Conservation (phyloP, 2,329 filamentous ascomycete species). For the Helotiales sp. region DNA sequence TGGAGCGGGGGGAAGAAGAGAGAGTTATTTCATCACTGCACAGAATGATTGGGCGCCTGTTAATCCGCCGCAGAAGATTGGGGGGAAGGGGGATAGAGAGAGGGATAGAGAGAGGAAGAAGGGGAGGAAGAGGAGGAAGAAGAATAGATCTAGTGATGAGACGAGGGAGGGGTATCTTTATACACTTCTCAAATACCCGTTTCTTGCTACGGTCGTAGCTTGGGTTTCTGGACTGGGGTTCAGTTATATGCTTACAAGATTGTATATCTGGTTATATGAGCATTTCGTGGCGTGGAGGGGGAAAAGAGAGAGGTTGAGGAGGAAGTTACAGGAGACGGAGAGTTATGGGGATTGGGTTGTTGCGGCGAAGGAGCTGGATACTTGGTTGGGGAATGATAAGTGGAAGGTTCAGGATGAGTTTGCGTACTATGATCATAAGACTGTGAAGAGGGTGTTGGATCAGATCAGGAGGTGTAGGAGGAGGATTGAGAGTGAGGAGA, state of each 20-base stretch:
- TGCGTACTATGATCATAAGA: conserved; percentile 86
- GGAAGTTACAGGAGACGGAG: conserved; percentile 67
- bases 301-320: conserved; percentile 67
- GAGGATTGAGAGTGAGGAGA: conserved; percentile 55
- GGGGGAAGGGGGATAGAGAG: conserved; percentile 41
- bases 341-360: conserved; percentile 83
- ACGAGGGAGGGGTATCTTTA: conserved; percentile 94
- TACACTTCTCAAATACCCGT: conserved; percentile 85
- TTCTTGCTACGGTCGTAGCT: conserved; percentile 74
- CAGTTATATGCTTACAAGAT: conserved; percentile 75
- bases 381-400: conserved; percentile 73
- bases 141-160: conserved; percentile 72
- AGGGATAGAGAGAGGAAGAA: conserved; percentile 31
- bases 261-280: conserved; percentile 93
- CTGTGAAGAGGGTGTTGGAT: conserved; percentile 72
- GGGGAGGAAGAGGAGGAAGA: conserved; percentile 26
- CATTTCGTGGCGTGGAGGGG: conserved; percentile 90
- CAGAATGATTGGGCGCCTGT: conserved; percentile 96
- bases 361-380: conserved; percentile 77
- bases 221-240: conserved; percentile 77
- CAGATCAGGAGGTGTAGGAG: conserved; percentile 68
- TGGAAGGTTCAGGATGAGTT: conserved; percentile 81
- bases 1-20: conserved; percentile 17
- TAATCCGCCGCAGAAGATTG: conserved; percentile 44
- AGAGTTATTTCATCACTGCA: conserved; percentile 70